Evolutionary conservation across 2,329 filamentous ascomycete genomes (phyloP).

Genomic region (Zymoseptoria brevis): DNA sequence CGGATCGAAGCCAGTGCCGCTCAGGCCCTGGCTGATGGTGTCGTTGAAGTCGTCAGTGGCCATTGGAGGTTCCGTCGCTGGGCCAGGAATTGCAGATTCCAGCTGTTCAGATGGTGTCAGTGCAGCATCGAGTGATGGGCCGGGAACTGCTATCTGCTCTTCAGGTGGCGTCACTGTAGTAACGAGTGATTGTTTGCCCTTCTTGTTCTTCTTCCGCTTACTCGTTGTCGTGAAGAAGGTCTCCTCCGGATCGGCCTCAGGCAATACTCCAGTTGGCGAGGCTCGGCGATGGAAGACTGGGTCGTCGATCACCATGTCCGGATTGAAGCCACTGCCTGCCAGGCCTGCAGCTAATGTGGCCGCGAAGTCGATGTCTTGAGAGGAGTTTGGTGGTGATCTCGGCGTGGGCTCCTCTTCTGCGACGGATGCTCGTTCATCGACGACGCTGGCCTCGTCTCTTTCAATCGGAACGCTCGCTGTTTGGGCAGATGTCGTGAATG

Average conservation of each 20-base stretch:
- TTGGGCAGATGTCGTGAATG: neutral
- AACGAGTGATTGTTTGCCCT: conserved; percentile 16
- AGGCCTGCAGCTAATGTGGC: conserved; percentile 41
- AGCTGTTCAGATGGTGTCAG: neutral
- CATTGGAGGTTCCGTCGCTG: conserved; percentile 2
- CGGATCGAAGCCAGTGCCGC: conserved; percentile 28
- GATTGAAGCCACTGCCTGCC: conserved; percentile 40
- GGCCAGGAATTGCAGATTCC: neutral
- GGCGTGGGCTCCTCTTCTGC: neutral
- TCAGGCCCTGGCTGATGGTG: conserved; percentile 30
- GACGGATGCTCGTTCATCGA: neutral
- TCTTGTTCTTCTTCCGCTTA: conserved; percentile 31
- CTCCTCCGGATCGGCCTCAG: conserved; percentile 30
- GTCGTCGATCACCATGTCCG: conserved; percentile 38
- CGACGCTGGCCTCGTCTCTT: neutral
- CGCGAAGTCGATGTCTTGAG: conserved; percentile 39
- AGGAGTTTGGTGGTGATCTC: neutral
- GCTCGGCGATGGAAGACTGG: conserved; percentile 29
- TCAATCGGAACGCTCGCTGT: neutral
- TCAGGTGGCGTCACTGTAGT: neutral
- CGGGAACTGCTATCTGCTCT: neutral
- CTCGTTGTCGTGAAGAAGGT: conserved; percentile 20
- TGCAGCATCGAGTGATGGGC: neutral
- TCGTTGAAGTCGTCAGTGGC: conserved; percentile 26
- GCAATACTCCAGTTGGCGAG: conserved; percentile 25